phyloP scores from a whole-genome alignment of 768 basidiomycete genomes.

The Boletellus emodensis region DNA sequence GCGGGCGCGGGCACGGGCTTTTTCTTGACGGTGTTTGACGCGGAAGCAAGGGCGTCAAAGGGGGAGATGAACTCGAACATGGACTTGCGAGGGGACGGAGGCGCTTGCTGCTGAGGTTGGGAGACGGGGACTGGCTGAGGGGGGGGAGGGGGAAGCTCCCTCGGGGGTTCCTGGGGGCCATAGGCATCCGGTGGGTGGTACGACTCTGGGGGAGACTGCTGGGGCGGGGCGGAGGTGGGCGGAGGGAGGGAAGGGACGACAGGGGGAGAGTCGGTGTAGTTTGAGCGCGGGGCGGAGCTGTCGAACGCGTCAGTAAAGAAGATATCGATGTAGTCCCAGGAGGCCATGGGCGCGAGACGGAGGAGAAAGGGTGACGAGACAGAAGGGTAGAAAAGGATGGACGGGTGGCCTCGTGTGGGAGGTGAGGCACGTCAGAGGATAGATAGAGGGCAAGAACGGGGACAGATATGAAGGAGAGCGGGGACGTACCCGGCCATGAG shows the following conservation, averaged over 20 bases:
- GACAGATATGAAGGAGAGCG: not conserved
- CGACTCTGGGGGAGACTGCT: slow-evolving; percentile 13
- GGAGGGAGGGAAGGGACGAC: slow-evolving; percentile 29
- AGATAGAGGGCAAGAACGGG: not conserved
- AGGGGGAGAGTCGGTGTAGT: slow-evolving; percentile 48
- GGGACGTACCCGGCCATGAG: slow-evolving; percentile 72
- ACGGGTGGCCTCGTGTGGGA: slow-evolving; percentile 22
- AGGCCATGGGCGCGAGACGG: slow-evolving; percentile 22
- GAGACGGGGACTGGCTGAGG: slow-evolving; percentile 21
- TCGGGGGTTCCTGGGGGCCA: slow-evolving; percentile 23
- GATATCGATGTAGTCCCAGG: slow-evolving; percentile 31
- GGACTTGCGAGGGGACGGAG: slow-evolving; percentile 70
- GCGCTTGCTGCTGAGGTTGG: slow-evolving; percentile 41
- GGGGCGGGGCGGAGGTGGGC: slow-evolving; percentile 48
- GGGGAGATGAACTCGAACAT: slow-evolving; percentile 85
- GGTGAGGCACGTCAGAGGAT: slow-evolving; percentile 19
- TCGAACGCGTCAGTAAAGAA: slow-evolving; percentile 27
- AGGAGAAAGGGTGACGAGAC: slow-evolving; percentile 12
- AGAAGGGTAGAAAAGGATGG: slow-evolving; percentile 20
- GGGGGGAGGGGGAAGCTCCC: slow-evolving; percentile 22
- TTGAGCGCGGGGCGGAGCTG: slow-evolving; percentile 48
- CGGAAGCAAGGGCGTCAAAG: slow-evolving; percentile 70
- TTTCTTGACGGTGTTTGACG: slow-evolving; percentile 52
- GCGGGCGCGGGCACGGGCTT: slow-evolving; percentile 57
- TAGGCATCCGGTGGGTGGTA: slow-evolving; percentile 42